Evolutionary conservation across 164 flowering plant species (phyloP).

Genomic region (Houttuynia cordata): DNA sequence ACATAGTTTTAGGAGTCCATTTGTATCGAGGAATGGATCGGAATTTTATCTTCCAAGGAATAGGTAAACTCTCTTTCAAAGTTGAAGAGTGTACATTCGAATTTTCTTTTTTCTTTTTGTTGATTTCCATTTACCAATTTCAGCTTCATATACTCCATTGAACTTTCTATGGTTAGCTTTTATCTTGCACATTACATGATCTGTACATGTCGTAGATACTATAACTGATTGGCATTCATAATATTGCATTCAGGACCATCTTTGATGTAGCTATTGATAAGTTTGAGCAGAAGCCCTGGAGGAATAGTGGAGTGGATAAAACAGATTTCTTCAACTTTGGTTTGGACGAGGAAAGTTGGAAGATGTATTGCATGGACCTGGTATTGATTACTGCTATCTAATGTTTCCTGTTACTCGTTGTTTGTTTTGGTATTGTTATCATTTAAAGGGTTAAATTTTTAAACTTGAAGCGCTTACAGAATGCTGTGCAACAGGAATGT

Average conservation of each 20-base stretch:
- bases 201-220: too few relatives aligned
- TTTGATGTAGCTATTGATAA: constrained; percentile 34
- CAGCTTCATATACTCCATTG: too few relatives aligned
- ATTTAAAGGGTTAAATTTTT: neutral
- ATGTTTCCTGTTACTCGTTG: neutral
- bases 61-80: constrained; percentile 18
- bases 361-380: constrained; percentile 37
- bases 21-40: constrained; percentile 19
- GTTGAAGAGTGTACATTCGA: neutral
- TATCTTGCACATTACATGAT: too few relatives aligned
- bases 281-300: constrained; percentile 51
- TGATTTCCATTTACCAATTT: too few relatives aligned
- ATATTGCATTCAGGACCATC: constrained; percentile 1
- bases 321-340: constrained; percentile 60
- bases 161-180: too few relatives aligned
- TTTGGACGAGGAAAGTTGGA: constrained; percentile 63
- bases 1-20: constrained; percentile 6
- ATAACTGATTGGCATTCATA: too few relatives aligned
- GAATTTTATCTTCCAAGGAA: constrained; percentile 42
- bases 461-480: neutral
- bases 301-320: constrained; percentile 41
- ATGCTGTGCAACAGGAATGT: constrained; percentile 16
- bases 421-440: constrained; percentile 23
- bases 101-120: too few relatives aligned
- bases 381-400: constrained; percentile 20